Percentiles rank a stretch among this genome's conserved stretches.
Evolutionary conservation across 257 asterid genomes (phyloP).

Genomic region (Solanum raphanifolium): DNA sequence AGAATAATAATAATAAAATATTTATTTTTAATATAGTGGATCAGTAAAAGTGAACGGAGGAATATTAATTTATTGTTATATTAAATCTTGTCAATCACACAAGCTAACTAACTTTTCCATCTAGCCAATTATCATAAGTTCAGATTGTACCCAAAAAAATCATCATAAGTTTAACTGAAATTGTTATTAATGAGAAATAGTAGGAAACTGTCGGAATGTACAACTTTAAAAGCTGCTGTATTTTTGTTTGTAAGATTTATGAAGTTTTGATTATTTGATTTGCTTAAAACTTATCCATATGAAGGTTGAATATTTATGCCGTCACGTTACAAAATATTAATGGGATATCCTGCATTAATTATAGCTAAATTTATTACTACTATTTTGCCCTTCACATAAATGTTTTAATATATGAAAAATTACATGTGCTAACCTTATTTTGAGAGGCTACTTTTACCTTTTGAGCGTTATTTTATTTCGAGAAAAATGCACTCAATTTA

Average conservation of each 20-base stretch:
- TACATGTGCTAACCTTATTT: not conserved
- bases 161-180: not conserved
- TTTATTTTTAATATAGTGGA: too few relatives aligned
- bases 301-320: not conserved
- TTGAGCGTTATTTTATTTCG: not conserved
- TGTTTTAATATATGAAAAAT: not conserved
- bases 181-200: not conserved
- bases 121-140: not conserved
- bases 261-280: not conserved
- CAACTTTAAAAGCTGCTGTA: not conserved
- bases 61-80: not conserved
- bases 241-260: not conserved
- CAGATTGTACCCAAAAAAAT: not conserved
- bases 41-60: fast-evolving
- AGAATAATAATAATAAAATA: not conserved
- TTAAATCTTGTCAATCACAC: not conserved
- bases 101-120: not conserved
- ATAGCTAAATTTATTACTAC: not conserved
- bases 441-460: not conserved
- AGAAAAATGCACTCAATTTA: not conserved
- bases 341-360: not conserved
- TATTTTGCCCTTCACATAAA: not conserved
- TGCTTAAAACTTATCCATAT: not conserved
- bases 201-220: not conserved
- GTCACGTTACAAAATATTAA: not conserved